Conservation (phyloP, 1,139 yeast genomes). For the Keqinozyma sinolaborantium region DNA sequence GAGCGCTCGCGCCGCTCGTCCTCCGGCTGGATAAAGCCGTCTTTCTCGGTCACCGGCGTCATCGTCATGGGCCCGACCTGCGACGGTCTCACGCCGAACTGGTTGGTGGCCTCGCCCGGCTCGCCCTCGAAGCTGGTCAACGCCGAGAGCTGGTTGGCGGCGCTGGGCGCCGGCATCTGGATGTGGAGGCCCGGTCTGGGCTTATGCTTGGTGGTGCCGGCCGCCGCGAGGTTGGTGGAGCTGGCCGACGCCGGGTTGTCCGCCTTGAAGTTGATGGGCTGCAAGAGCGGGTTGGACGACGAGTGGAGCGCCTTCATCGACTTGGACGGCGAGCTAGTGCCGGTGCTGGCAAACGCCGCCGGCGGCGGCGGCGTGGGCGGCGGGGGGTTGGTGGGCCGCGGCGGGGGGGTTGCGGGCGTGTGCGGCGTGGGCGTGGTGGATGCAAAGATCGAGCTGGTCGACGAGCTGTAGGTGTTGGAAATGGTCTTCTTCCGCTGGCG, state of each 20-base stretch:
- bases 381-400: conserved; percentile 25
- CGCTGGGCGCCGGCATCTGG: conserved; percentile 48
- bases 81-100: conserved; percentile 61
- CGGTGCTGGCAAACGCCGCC: conserved; percentile 15
- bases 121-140: conserved; percentile 26
- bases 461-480: conserved; percentile 29
- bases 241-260: conserved; percentile 1
- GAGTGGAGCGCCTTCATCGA: conserved; percentile 54
- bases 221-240: conserved; percentile 2
- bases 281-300: conserved; percentile 47
- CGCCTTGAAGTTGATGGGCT: conserved; percentile 54
- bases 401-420: conserved; percentile 34
- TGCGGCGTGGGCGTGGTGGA: conserved; percentile 19
- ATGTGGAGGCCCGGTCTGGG: conserved; percentile 40
- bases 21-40: conserved; percentile 11
- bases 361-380: conserved; percentile 37
- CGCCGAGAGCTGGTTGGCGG: conserved; percentile 31
- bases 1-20: not conserved
- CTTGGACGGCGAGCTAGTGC: conserved; percentile 43
- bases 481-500: conserved; percentile 37
- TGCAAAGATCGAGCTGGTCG: conserved; percentile 4
- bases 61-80: conserved; percentile 53
- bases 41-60: conserved; percentile 76
- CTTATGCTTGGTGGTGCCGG: conserved; percentile 14
- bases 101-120: conserved; percentile 46